phyloP scores from a whole-genome alignment of 371 early-diverging fungal genomes.

The Coemansia sp. region DNA sequence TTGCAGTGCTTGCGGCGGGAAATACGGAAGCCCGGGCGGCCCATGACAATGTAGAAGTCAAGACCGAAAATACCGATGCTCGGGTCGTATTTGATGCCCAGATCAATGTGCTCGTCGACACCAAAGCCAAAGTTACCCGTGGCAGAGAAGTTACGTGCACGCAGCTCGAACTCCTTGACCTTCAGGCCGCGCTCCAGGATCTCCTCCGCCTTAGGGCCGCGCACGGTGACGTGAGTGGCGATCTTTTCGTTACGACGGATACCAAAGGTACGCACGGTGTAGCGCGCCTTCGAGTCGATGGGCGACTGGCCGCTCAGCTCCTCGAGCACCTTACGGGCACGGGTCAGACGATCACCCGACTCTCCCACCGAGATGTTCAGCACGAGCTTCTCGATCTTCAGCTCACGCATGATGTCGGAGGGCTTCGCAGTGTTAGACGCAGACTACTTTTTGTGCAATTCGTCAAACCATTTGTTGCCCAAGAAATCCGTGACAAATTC shows the following conservation, averaged over 20 bases:
- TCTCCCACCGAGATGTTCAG: constrained; percentile 99
- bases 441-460: constrained; percentile 52
- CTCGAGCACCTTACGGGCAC: constrained; percentile 99
- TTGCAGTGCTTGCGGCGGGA: constrained; percentile 91
- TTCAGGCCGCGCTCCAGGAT: constrained; percentile 99
- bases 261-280: constrained; percentile 99
- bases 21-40: constrained; percentile 97
- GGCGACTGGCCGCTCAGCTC: constrained; percentile 99
- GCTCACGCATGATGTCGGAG: constrained; percentile 95
- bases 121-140: constrained; percentile 99
- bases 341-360: constrained; percentile 98
- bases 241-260: constrained; percentile 99
- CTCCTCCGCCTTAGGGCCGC: constrained; percentile 94
- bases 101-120: constrained; percentile 99
- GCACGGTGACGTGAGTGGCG: constrained; percentile 97
- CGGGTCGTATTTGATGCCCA: constrained; percentile 99
- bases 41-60: constrained; percentile 98
- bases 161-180: constrained; percentile 99
- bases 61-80: constrained; percentile 98
- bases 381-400: constrained; percentile 99
- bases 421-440: constrained; percentile 61
- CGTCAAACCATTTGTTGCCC: not conserved
- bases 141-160: constrained; percentile 91
- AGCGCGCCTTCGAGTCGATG: constrained; percentile 98
- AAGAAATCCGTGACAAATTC: not conserved